phyloP scores from a whole-genome alignment of 2,329 filamentous ascomycete species.

The Dactylella cylindrospora region DNA sequence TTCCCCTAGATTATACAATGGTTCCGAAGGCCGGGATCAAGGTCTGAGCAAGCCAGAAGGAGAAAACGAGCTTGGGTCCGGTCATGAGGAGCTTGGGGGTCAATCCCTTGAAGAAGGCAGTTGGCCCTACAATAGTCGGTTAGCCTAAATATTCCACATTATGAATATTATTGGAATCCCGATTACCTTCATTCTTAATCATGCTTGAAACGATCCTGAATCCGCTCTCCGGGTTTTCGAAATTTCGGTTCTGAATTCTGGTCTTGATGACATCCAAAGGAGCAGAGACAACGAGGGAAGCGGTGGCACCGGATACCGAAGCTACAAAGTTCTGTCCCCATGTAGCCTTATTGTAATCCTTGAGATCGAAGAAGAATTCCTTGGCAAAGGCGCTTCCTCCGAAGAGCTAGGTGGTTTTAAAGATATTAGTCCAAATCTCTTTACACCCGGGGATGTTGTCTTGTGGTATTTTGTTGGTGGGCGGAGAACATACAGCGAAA shows the following conservation, averaged over 20 bases:
- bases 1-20: conserved; percentile 26
- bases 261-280: conserved; percentile 98
- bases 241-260: conserved; percentile 96
- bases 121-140: conserved; percentile 51
- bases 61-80: conserved; percentile 97
- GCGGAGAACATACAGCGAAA: conserved; percentile 73
- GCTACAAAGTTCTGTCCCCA: conserved; percentile 98
- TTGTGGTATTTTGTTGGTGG: conserved; percentile 11
- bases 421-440: background rate
- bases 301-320: conserved; percentile 89
- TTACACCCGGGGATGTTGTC: background rate
- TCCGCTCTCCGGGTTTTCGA: conserved; percentile 93
- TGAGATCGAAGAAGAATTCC: conserved; percentile 85
- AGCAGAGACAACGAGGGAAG: conserved; percentile 93
- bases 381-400: conserved; percentile 97
- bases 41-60: conserved; percentile 98
- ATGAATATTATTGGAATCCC: background rate
- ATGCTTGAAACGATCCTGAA: conserved; percentile 91
- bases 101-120: conserved; percentile 95
- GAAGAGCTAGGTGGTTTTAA: conserved; percentile 68
- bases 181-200: conserved; percentile 78
- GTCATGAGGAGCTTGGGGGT: conserved; percentile 99
- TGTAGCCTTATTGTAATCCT: conserved; percentile 90
- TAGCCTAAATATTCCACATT: background rate
- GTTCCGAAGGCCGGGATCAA: conserved; percentile 85